Conservation (phyloP, 192 early-diverging fungal species). For the Coemansia javaensis region DNA sequence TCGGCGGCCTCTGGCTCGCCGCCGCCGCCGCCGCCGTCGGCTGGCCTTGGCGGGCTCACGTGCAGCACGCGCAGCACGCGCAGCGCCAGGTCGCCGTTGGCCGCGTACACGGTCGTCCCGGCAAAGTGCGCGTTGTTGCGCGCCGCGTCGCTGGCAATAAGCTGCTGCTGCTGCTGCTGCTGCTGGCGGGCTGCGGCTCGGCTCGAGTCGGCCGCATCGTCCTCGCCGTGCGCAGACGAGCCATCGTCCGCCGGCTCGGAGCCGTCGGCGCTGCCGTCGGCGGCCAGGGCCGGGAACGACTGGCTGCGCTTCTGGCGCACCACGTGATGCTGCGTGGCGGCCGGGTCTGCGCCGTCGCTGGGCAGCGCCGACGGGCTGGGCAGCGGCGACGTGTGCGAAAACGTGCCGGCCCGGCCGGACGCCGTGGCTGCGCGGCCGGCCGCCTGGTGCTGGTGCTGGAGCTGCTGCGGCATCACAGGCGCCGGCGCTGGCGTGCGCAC, state of each 20-base stretch:
- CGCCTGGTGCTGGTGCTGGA: constrained; percentile 3
- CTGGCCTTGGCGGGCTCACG: constrained; percentile 1
- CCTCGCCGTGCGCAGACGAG: background rate
- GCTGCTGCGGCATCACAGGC: background rate
- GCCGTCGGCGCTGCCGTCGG: background rate
- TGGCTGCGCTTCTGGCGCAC: constrained; percentile 47
- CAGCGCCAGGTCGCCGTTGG: constrained; percentile 42
- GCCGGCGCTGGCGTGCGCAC: constrained; percentile 23
- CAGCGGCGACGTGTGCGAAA: constrained; percentile 19
- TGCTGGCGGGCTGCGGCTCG: background rate
- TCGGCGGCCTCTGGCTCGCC: background rate
- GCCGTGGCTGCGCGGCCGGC: constrained; percentile 6
- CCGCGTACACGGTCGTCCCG: constrained; percentile 36
- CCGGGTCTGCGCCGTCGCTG: background rate
- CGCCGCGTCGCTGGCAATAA: constrained; percentile 26
- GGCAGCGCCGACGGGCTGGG: background rate
- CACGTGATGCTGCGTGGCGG: background rate
- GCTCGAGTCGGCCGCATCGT: background rate
- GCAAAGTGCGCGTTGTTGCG: constrained; percentile 34
- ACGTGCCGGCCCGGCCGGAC: constrained; percentile 38
- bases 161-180: constrained; percentile 29
- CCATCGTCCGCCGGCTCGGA: constrained; percentile 1
- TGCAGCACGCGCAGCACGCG: constrained; percentile 46
- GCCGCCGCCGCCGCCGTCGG: background rate
- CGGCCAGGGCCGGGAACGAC: constrained; percentile 32